Percentiles rank a stretch among this genome's conserved stretches.
These are phyloP conservation scores for Cenococcum geophilum DNA, from an alignment of 495 filamentous ascomycete species.

Conservation along the genomic window DNA sequence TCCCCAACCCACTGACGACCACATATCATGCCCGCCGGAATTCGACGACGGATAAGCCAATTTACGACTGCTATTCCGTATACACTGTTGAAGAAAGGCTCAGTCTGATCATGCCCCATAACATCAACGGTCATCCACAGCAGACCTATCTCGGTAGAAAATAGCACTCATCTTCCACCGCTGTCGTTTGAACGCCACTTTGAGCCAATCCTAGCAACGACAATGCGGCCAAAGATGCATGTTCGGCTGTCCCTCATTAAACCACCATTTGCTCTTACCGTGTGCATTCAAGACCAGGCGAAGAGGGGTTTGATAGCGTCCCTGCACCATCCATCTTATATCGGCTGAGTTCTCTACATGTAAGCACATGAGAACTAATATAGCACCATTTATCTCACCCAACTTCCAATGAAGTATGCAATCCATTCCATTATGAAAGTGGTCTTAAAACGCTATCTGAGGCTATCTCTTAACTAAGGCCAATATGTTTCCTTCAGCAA, in stretches of 20 bases:
- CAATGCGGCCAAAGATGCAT: not conserved
- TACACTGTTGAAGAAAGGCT: not conserved
- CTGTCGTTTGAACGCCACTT: not conserved
- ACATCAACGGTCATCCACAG: conserved; percentile 3
- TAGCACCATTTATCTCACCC: no score
- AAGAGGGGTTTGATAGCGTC: not conserved
- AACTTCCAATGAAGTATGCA: no score
- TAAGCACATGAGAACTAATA: no score
- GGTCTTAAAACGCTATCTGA: no score
- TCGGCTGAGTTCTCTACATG: no score
- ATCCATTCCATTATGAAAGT: no score
- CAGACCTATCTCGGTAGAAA: not conserved
- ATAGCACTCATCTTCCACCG: not conserved
- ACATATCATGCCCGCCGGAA: not conserved
- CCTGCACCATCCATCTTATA: no score
- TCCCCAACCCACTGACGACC: not conserved
- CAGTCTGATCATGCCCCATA: not conserved
- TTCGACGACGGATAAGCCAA: conserved; percentile 7
- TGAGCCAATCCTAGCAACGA: not conserved
- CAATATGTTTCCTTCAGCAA: no score
- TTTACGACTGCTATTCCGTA: not conserved
- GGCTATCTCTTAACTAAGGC: no score
- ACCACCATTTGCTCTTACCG: not conserved
- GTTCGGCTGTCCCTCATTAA: not conserved
- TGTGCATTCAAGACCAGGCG: not conserved